Evolutionary conservation across 176 grass and related monocot species (phyloP).

Genomic region (Tuctoria greenei): DNA sequence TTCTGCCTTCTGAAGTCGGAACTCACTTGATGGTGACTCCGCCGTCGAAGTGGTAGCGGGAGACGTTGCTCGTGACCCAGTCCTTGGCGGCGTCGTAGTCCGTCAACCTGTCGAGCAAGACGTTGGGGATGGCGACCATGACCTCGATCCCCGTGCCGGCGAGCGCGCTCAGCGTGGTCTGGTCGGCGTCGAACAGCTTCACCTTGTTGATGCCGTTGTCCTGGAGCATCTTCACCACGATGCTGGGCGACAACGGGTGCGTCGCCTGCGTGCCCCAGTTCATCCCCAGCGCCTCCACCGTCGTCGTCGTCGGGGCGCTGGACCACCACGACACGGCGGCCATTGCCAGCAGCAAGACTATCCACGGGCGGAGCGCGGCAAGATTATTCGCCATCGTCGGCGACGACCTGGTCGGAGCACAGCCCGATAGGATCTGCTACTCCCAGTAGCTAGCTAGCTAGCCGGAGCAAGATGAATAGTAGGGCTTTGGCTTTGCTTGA

Average conservation of each 20-base stretch:
- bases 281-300: slow-evolving; percentile 60
- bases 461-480: background rate
- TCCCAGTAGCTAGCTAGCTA: background rate
- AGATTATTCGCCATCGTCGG: slow-evolving; percentile 22
- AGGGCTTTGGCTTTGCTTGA: background rate
- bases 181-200: slow-evolving; percentile 90
- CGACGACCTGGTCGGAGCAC: background rate
- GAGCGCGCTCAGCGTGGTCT: slow-evolving; percentile 56
- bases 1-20: slow-evolving; percentile 2
- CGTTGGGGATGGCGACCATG: slow-evolving; percentile 87
- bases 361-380: slow-evolving; percentile 2
- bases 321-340: background rate
- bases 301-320: background rate
- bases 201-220: slow-evolving; percentile 85
- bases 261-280: slow-evolving; percentile 90
- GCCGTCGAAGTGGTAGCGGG: slow-evolving; percentile 68
- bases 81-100: slow-evolving; percentile 59
- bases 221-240: slow-evolving; percentile 61
- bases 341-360: slow-evolving; percentile 16
- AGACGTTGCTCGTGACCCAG: slow-evolving; percentile 67
- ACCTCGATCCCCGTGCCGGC: slow-evolving; percentile 72
- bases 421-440: background rate
- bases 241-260: slow-evolving; percentile 58
- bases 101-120: slow-evolving; percentile 59
- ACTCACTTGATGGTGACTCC: slow-evolving; percentile 75